Base-by-base conservation (phyloP, 2,329 filamentous ascomycete species). In the Colletotrichum lindemuthianum region DNA sequence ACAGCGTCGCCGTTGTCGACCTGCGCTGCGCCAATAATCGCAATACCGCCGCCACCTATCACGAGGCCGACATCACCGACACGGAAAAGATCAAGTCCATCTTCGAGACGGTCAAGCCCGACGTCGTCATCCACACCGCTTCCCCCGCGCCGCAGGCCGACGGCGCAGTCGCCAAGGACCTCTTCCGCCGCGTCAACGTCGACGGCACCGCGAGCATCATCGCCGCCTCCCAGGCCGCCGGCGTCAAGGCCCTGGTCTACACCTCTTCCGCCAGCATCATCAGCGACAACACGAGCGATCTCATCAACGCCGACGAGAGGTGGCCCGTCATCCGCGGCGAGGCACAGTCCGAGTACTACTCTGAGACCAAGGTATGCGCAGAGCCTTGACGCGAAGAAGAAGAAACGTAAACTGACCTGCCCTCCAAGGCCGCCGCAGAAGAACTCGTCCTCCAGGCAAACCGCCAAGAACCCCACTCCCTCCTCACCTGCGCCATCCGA, bases 91-190 rank as follows among this genome's bases (percentile, higher is more conserved):
- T 96, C 68, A 75, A 85, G 44, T 80, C 83, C 41, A 79, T 92
- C 48, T 88, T 98, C 71, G 77, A 83, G 37, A 81, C 87, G 68
- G 83, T 89, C 59, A 86, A 85, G 71, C 94, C 95, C 16, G 89
- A 93, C 73, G 87, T 96, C 12, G 92, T 99, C 55, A 90, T 98
- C 72, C 95, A 99, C 78, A 97, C 94, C 2, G 96, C 95, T 16
- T 92, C 90, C 39, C 92, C 92, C 43, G 77, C 83, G 32, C 83
- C 81, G 64, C 84, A 86, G 74, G 80, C 85, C 78, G 77, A 76
- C 72, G 72, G 82, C 75, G 40, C 56, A 37, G 77, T 85, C 72
- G 77, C 83, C 71, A 82, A 89, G 68, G 84, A 86, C 15, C 78
- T 92, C 40, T 90, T 96, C 75, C 87, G 87, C 71, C 90, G 89